Percentiles rank a stretch among this genome's conserved stretches.
phyloP scores from a whole-genome alignment of 1,139 yeast species.

The Yamadazyma diddensiae region DNA sequence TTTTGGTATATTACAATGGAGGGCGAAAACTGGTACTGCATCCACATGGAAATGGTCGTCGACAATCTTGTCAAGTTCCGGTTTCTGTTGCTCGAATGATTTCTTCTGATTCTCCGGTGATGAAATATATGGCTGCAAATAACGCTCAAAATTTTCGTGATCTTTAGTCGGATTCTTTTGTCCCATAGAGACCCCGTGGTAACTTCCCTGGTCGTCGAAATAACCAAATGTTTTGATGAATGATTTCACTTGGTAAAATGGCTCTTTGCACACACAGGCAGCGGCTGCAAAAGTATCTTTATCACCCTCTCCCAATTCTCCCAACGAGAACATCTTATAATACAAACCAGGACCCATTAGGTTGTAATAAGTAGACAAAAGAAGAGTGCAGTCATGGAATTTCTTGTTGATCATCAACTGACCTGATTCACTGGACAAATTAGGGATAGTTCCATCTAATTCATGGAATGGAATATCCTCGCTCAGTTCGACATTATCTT shows the following conservation, averaged over 20 bases:
- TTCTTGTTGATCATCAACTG: slow-evolving; percentile 6
- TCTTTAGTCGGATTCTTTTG: slow-evolving; percentile 36
- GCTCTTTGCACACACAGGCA: slow-evolving; percentile 44
- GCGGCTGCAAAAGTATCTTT: slow-evolving; percentile 66
- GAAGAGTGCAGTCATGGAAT: slow-evolving; percentile 40
- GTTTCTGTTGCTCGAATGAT: slow-evolving; percentile 44
- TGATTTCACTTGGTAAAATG: slow-evolving; percentile 51
- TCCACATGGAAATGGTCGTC: slow-evolving; percentile 15
- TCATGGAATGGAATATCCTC: slow-evolving; percentile 15
- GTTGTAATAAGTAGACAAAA: slow-evolving; percentile 55
- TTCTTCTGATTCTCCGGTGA: slow-evolving; percentile 16
- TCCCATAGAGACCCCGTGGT: slow-evolving; percentile 42
- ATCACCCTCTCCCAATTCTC: slow-evolving; percentile 37
- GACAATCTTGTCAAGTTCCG: slow-evolving; percentile 5
- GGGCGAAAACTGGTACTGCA: slow-evolving; percentile 23
- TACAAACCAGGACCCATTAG: slow-evolving; percentile 56
- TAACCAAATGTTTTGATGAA: slow-evolving; percentile 33
- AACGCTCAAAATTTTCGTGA: slow-evolving; percentile 17
- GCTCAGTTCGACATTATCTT: slow-evolving; percentile 26
- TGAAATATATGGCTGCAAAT: slow-evolving; percentile 6
- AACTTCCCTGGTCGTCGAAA: slow-evolving; percentile 20
- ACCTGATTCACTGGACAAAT: slow-evolving; percentile 55
- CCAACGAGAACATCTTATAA: slow-evolving; percentile 60
- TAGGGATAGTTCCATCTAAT: slow-evolving; percentile 55
- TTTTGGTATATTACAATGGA: slow-evolving; percentile 42